Conservation (phyloP, 2,329 filamentous ascomycete species). For the Zasmidium cellare region DNA sequence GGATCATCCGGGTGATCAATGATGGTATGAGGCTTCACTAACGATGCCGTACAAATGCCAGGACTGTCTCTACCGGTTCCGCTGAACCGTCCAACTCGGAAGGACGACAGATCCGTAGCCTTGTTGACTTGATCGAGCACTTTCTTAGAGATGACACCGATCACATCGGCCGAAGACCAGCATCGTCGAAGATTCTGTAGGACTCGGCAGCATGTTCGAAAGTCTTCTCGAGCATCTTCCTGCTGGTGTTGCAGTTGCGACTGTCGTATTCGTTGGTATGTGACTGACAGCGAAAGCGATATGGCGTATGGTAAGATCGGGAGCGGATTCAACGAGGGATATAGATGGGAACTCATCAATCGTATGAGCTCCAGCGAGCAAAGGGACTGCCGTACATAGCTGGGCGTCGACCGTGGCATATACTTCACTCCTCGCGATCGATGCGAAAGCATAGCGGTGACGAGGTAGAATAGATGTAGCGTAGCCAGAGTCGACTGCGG, state of each 20-base stretch:
- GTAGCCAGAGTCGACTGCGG: slow-evolving; percentile 43
- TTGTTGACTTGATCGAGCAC: slow-evolving; percentile 33
- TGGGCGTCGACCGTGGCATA: slow-evolving; percentile 47
- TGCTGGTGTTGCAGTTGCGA: slow-evolving; percentile 50
- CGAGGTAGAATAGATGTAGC: slow-evolving; percentile 58
- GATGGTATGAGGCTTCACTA: slow-evolving; percentile 21
- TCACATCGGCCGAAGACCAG: slow-evolving; percentile 50
- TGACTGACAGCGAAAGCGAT: slow-evolving; percentile 56
- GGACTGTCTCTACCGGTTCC: slow-evolving; percentile 15
- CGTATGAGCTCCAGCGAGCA: slow-evolving; percentile 56
- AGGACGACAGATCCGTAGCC: slow-evolving; percentile 27
- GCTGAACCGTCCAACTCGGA: slow-evolving; percentile 24
- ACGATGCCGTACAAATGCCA: slow-evolving; percentile 21
- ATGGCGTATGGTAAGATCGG: slow-evolving; percentile 59
- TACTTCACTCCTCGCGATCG: slow-evolving; percentile 47
- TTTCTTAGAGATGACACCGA: slow-evolving; percentile 38
- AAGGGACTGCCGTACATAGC: slow-evolving; percentile 55
- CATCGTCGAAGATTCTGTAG: slow-evolving; percentile 45
- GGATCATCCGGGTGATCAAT: slow-evolving; percentile 14
- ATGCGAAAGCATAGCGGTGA: slow-evolving; percentile 58
- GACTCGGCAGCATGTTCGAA: slow-evolving; percentile 45
- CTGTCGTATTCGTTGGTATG: slow-evolving; percentile 58
- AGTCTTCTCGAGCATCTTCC: slow-evolving; percentile 47
- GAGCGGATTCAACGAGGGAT: slow-evolving; percentile 50
- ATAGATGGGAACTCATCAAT: slow-evolving; percentile 47